Base-by-base conservation (phyloP, 345 rosid species). In the Syzygium aromaticum region DNA sequence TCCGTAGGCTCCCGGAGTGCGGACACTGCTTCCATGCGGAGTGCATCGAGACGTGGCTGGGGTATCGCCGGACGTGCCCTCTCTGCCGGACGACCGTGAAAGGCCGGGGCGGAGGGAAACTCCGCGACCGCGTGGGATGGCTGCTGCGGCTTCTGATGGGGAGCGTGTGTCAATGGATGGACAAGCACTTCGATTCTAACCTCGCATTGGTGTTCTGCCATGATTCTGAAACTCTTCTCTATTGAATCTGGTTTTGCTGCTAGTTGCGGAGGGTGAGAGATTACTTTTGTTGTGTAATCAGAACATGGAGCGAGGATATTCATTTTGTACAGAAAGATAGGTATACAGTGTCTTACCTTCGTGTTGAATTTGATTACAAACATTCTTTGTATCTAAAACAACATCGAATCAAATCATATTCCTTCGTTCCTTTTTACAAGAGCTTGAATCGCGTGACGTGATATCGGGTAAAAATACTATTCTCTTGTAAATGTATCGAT, bases 121-220 rank as follows among this genome's bases (percentile, higher is more conserved):
- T 57, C 43, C 40, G 53, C 15, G 28, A 23, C 80, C 4, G 22
- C 38, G 52, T 51, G 28, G 56, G 59, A 4, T 86, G 59, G 16
- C 14, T 84, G 85, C 49, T 84, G 85, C 27, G 82, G 49, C 49
- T 38, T 40, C 6, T 61, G 16, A 51, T 85, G 25, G 49, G 23
- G 33, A 84, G 78, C n/a, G 19, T 77, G 21, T 84, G 87, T 7
- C 54, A 67, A 56, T 89, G 90, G 86, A 54, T 89, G 88, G 89
- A 87, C 25, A 63, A 87, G 78, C 87, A 85, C 49, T 77, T 88
- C 84, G 86, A 85, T 40, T 82, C 77, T n/a, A 83, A 90, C 63
- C 87, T 91, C 25, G 85, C 59, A 7, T 22, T 11, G 28, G 88
- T 88, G 25, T 33, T 89, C 87, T 87, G 91, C 80, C 88, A 54